Percentiles rank a stretch among this genome's conserved stretches.
Conservation (phyloP, 768 basidiomycete genomes). For the Suillus brevipes region DNA sequence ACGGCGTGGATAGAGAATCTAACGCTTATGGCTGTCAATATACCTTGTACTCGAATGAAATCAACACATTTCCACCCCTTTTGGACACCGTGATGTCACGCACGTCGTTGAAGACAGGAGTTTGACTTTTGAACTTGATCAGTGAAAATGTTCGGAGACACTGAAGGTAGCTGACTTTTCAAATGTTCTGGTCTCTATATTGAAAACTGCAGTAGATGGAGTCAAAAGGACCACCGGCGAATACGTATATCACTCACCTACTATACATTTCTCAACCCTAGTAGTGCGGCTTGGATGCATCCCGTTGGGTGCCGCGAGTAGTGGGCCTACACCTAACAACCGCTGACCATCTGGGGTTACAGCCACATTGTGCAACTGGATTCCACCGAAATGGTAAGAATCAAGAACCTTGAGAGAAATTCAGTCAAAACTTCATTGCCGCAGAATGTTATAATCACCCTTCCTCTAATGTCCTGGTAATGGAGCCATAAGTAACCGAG, state of each 20-base stretch:
- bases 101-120: slow-evolving; percentile 55
- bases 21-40: background rate
- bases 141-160: slow-evolving; percentile 9
- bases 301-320: slow-evolving; percentile 41
- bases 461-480: slow-evolving; percentile 45
- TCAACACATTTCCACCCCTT: slow-evolving; percentile 45
- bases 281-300: slow-evolving; percentile 49
- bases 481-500: slow-evolving; percentile 16
- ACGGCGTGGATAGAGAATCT: slow-evolving; percentile 6
- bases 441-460: slow-evolving; percentile 21
- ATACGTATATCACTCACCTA: slow-evolving; percentile 38
- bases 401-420: slow-evolving; percentile 35
- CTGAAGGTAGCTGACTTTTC: slow-evolving; percentile 41
- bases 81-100: slow-evolving; percentile 51
- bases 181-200: slow-evolving; percentile 41
- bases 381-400: slow-evolving; percentile 43
- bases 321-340: slow-evolving; percentile 51
- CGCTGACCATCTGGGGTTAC: slow-evolving; percentile 48
- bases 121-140: slow-evolving; percentile 40
- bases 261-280: slow-evolving; percentile 52
- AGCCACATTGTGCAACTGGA: slow-evolving; percentile 50
- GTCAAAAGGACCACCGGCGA: slow-evolving; percentile 1
- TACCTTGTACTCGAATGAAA: slow-evolving; percentile 48
- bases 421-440: background rate
- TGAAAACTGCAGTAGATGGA: slow-evolving; percentile 41